Percentiles rank a stretch among this genome's conserved stretches.
Evolutionary conservation across 108 stramenopile species (phyloP).

Genomic region (Asterionellopsis glacialis): DNA sequence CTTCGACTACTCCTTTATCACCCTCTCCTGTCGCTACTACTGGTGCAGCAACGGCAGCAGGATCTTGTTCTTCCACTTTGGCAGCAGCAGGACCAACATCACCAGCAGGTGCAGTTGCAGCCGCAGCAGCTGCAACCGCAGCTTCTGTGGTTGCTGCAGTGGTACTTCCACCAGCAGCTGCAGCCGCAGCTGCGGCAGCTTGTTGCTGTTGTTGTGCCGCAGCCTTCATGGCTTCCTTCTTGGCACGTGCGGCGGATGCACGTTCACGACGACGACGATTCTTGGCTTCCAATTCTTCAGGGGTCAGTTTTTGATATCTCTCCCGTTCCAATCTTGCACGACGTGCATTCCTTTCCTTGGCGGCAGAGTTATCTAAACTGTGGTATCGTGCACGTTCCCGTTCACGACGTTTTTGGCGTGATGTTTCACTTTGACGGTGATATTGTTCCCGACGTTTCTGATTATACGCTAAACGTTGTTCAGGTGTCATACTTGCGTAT

Average conservation of each 20-base stretch:
- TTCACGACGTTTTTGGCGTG: constrained; percentile 64
- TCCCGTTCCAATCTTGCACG: constrained; percentile 79
- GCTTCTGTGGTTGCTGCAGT: neutral
- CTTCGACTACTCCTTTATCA: too few species aligned
- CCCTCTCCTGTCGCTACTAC: too few species aligned
- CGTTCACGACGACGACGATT: constrained; percentile 74
- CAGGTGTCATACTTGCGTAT: constrained; percentile 73
- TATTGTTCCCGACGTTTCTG: constrained; percentile 80
- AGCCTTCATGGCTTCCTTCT: constrained; percentile 24
- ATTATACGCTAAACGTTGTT: constrained; percentile 76
- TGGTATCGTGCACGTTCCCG: constrained; percentile 75
- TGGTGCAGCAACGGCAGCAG: too few species aligned
- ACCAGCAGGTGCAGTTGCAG: neutral
- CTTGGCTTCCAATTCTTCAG: constrained; percentile 61
- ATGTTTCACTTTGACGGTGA: constrained; percentile 67
- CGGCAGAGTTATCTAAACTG: constrained; percentile 39
- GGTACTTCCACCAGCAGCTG: neutral
- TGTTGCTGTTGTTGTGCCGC: neutral
- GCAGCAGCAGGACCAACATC: too few species aligned
- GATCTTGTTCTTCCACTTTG: too few species aligned
- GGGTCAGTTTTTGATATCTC: constrained; percentile 64
- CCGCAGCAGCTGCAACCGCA: neutral
- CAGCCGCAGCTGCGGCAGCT: constrained; percentile 2
- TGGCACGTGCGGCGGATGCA: constrained; percentile 48
- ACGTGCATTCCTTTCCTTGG: constrained; percentile 65